A percentile compares a stretch with the other conserved stretches of the same genome.
phyloP scores from a whole-genome alignment of 495 filamentous ascomycete species.

The Aspergillus baeticus region DNA sequence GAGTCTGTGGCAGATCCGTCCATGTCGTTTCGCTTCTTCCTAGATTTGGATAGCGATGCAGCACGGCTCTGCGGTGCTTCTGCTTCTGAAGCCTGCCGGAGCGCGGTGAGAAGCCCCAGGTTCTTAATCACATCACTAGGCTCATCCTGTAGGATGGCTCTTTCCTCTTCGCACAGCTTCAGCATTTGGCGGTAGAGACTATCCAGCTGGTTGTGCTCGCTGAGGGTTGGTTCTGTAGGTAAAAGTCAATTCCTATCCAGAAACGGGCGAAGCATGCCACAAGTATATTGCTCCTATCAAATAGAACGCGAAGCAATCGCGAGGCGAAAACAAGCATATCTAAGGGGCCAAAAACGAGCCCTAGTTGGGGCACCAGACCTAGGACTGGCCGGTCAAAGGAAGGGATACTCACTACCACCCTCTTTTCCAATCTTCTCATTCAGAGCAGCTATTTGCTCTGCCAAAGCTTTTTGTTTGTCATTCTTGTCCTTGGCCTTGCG shows the following conservation, averaged over 20 bases:
- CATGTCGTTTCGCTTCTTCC: conserved; percentile 68
- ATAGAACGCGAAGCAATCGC: not conserved
- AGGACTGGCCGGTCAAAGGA: not conserved
- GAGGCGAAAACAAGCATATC: not conserved
- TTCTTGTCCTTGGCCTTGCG: conserved; percentile 62
- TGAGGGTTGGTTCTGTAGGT: conserved; percentile 35
- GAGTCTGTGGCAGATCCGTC: conserved; percentile 70
- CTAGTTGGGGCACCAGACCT: not conserved
- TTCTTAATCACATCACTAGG: conserved; percentile 59
- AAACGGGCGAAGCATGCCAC: not conserved
- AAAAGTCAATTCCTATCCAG: conserved; percentile 9
- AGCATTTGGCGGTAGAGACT: conserved; percentile 61
- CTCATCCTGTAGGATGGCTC: conserved; percentile 56
- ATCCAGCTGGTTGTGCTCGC: conserved; percentile 52
- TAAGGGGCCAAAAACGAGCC: not conserved
- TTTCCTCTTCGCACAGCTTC: conserved; percentile 61
- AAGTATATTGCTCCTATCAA: not conserved
- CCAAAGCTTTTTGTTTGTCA: conserved; percentile 49
- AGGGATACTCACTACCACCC: conserved; percentile 40
- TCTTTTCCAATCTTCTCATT: conserved; percentile 48
- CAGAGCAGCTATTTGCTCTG: conserved; percentile 52
- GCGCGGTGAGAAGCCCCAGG: conserved; percentile 58
- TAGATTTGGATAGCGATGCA: conserved; percentile 47
- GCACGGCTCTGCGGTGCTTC: conserved; percentile 52
- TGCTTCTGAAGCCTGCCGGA: conserved; percentile 57